Conservation (phyloP, 805 yeast species). For the Isabelozyma pseudorhagii region DNA sequence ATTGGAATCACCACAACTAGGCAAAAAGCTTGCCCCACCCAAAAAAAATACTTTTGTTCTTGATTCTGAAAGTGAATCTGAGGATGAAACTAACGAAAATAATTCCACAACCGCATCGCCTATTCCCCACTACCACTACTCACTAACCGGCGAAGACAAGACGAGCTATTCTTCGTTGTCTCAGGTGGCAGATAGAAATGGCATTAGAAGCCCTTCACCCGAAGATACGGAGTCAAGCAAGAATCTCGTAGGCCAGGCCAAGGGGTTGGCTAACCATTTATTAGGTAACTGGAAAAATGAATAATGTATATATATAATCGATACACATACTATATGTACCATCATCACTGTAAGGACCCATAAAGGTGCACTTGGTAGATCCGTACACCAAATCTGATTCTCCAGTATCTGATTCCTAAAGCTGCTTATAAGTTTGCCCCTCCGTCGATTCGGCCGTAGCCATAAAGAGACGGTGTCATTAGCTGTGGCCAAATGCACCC, state of each 20-base stretch:
- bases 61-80: conserved; percentile 35
- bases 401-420: too few relatives aligned
- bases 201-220: conserved; percentile 28
- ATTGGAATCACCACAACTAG: conserved; percentile 2
- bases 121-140: background rate
- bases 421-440: too few relatives aligned
- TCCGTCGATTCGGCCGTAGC: too few relatives aligned
- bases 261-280: conserved; percentile 31
- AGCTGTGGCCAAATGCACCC: too few relatives aligned
- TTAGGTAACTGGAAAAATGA: conserved; percentile 23
- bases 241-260: conserved; percentile 33
- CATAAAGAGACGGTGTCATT: too few relatives aligned
- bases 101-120: background rate
- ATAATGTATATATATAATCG: background rate
- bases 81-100: conserved; percentile 25
- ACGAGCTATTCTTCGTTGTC: conserved; percentile 44
- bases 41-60: conserved; percentile 29
- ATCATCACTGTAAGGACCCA: too few relatives aligned
- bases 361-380: too few relatives aligned
- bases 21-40: background rate
- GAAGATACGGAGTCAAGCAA: conserved; percentile 9
- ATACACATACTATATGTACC: background rate
- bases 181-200: conserved; percentile 49
- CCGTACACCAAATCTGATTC: too few relatives aligned
- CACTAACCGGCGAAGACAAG: background rate